These are phyloP conservation scores for Vicia faba DNA, from an alignment of 306 rosid species.

Conservation along the genomic window DNA sequence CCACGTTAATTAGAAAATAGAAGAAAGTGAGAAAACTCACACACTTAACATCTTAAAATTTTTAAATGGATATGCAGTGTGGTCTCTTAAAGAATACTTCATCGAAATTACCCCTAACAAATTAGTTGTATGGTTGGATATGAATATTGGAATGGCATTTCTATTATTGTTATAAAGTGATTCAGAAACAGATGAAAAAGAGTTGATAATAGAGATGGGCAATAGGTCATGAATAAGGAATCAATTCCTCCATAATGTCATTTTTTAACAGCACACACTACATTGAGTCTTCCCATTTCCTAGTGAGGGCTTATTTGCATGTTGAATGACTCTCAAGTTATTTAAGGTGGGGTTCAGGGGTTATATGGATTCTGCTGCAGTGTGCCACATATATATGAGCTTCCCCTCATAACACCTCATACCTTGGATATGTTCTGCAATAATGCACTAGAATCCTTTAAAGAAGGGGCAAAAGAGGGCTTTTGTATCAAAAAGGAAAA, in stretches of 20 bases:
- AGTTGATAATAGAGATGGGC: conserved; percentile 51
- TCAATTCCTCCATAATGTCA: conserved; percentile 47
- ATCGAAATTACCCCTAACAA: no score
- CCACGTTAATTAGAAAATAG: no score
- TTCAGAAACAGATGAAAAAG: conserved; percentile 32
- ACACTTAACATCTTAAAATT: no score
- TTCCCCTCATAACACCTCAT: conserved; percentile 71
- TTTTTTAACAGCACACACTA: conserved; percentile 13
- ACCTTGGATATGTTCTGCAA: conserved; percentile 54
- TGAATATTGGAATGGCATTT: conserved; percentile 79
- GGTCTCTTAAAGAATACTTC: no score
- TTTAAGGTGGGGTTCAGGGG: conserved; percentile 22
- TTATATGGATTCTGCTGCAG: conserved; percentile 45
- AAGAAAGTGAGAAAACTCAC: no score
- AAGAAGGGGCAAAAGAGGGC: conserved; percentile 51
- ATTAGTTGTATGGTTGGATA: conserved; percentile 36
- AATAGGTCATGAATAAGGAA: conserved; percentile 54
- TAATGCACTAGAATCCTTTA: conserved; percentile 70
- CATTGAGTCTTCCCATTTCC: conserved; percentile 26
- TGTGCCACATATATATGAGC: conserved; percentile 54
- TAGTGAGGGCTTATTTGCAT: conserved; percentile 53
- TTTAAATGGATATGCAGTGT: no score
- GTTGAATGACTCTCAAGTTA: neutral
- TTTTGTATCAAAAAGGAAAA: conserved; percentile 22
- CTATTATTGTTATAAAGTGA: conserved; percentile 61